Evolutionary conservation across 768 basidiomycete genomes (phyloP).

Genomic region (Pleurotus tuber-regium): DNA sequence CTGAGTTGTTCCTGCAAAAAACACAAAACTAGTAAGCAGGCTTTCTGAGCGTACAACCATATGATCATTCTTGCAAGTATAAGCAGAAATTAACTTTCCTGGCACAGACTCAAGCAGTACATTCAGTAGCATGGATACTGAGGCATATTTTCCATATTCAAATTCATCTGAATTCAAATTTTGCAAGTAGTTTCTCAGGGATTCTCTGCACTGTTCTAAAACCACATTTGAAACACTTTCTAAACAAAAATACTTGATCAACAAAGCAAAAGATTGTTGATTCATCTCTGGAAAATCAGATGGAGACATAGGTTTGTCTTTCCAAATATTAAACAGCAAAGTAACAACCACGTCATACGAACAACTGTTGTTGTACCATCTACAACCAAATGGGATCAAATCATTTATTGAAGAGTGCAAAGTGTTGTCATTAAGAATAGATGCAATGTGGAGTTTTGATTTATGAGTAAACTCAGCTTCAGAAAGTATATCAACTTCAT

Average conservation of each 20-base stretch:
- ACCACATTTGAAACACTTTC: neutral
- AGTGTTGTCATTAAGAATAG: no score
- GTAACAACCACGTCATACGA: conserved; percentile 26
- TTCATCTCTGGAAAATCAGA: neutral
- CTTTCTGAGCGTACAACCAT: neutral
- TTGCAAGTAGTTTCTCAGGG: neutral
- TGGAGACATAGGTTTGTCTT: neutral
- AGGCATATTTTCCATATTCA: neutral
- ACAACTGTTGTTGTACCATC: conserved; percentile 27
- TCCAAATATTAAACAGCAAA: conserved; percentile 20
- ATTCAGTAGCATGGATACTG: neutral
- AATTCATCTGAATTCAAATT: no score
- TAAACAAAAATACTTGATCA: neutral
- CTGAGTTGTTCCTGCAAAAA: no score
- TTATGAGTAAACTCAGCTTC: no score
- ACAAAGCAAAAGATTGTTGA: neutral
- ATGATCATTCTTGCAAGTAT: no score
- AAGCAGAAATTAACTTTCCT: no score
- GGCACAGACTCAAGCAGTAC: no score
- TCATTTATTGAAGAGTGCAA: neutral
- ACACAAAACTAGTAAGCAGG: neutral
- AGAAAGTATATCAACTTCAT: no score
- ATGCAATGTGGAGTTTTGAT: no score
- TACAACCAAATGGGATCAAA: conserved; percentile 8
- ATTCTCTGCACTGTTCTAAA: neutral